A percentile compares a stretch with the other conserved stretches of the same genome.
Conservation (phyloP, 208 protist genomes). For the Entamoeba dispar region DNA sequence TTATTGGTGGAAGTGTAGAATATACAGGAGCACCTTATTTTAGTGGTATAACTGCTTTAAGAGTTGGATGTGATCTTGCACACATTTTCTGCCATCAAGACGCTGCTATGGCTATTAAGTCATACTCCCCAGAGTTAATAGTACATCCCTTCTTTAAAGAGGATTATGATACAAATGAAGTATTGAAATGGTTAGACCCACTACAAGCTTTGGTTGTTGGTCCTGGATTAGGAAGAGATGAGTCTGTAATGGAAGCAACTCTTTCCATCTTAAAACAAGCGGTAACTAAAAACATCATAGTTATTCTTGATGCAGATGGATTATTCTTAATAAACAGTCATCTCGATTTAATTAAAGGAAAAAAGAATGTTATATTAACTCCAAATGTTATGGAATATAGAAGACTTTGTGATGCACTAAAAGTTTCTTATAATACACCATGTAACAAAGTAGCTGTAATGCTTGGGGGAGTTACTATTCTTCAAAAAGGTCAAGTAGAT, state of each 20-base stretch:
- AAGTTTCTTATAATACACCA: neutral
- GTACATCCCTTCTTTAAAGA: neutral
- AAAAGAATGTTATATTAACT: neutral
- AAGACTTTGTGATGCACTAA: neutral
- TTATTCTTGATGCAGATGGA: neutral
- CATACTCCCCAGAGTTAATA: neutral
- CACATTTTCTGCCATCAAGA: neutral
- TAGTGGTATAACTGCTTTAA: neutral
- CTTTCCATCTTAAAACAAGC: neutral
- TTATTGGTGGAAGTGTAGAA: neutral
- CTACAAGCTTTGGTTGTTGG: neutral
- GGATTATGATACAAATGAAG: neutral
- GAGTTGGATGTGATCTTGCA: neutral
- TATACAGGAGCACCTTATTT: neutral
- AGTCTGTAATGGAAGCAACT: too few species aligned
- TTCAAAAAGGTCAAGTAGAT: neutral
- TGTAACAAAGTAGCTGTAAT: neutral
- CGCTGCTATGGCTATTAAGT: neutral
- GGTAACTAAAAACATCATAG: neutral
- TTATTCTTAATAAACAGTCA: neutral
- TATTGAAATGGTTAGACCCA: neutral
- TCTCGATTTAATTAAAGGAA: neutral
- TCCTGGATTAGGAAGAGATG: neutral
- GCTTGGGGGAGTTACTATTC: neutral
- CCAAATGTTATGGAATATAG: neutral